A percentile compares a stretch with the other conserved stretches of the same genome.
Conservation (phyloP, 495 filamentous ascomycete species). For the Aspergillus asperescens region DNA sequence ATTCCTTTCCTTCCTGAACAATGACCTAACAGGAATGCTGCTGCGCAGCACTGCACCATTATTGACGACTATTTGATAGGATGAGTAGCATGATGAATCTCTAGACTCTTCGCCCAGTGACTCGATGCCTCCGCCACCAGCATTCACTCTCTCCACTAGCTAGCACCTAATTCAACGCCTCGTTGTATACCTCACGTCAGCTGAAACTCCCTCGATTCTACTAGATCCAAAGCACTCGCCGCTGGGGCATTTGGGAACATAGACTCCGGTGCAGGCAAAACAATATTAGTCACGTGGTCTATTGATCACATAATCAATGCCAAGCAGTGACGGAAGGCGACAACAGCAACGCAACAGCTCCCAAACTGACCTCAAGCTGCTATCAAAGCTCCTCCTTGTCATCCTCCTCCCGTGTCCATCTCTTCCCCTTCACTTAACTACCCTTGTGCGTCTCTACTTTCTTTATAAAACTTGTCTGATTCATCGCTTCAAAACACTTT, state of each 20-base stretch:
- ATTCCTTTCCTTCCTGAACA: background rate
- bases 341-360: conserved; percentile 23
- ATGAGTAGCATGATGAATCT: background rate
- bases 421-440: background rate
- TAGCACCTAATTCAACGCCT: background rate
- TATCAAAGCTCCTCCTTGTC: conserved; percentile 1
- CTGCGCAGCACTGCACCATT: background rate
- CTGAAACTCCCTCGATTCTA: background rate
- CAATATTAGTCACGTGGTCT: background rate
- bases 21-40: background rate
- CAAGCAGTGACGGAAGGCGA: conserved; percentile 18
- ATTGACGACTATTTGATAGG: conserved; percentile 3
- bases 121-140: background rate
- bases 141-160: background rate
- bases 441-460: background rate
- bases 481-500: background rate
- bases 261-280: too few species aligned
- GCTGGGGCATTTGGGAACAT: background rate
- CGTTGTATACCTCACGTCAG: background rate
- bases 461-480: background rate
- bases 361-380: conserved; percentile 9
- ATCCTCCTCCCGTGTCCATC: background rate
- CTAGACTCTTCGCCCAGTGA: background rate
- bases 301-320: conserved; percentile 9
- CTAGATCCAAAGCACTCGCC: too few species aligned